A percentile compares a stretch with the other conserved stretches of the same genome.
phyloP scores from a whole-genome alignment of 768 basidiomycete genomes.

The Pleurotus tuoliensis region DNA sequence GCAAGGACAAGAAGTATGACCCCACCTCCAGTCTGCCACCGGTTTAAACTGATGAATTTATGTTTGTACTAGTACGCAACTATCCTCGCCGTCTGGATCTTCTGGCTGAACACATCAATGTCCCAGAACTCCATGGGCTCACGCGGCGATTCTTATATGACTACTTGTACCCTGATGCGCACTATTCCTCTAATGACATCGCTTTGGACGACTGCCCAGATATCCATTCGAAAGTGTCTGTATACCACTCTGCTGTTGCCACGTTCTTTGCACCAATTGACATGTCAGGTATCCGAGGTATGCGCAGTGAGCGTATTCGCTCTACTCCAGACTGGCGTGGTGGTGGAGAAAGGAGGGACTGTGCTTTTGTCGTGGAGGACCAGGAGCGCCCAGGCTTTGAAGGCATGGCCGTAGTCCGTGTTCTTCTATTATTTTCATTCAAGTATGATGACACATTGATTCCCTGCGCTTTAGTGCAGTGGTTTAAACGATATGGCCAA shows the following conservation, averaged over 20 bases:
- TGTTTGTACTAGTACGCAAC: constrained; percentile 16
- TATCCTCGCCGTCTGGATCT: constrained; percentile 7
- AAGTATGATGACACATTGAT: constrained; percentile 11
- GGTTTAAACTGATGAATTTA: constrained; percentile 29
- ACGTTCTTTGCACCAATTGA: constrained; percentile 26
- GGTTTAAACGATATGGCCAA: constrained; percentile 16
- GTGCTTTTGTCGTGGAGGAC: constrained; percentile 18
- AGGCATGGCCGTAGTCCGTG: constrained; percentile 20
- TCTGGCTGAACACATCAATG: constrained; percentile 13
- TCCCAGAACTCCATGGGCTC: constrained; percentile 19
- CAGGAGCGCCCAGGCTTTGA: constrained; percentile 9
- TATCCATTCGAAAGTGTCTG: neutral
- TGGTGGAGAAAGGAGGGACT: constrained; percentile 16
- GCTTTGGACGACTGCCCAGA: neutral
- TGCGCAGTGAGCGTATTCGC: constrained; percentile 23
- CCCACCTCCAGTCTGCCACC: neutral
- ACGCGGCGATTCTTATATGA: constrained; percentile 22
- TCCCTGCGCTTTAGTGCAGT: constrained; percentile 25
- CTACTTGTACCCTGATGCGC: constrained; percentile 15
- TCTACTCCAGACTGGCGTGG: constrained; percentile 18
- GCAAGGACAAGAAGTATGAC: neutral
- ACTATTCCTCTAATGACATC: neutral
- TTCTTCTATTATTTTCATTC: constrained; percentile 21
- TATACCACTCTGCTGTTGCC: constrained; percentile 14
- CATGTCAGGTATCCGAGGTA: constrained; percentile 21